Evolutionary conservation across 1,284 basidiomycete genomes (phyloP).

Genomic region (Heterobasidion parviporum): DNA sequence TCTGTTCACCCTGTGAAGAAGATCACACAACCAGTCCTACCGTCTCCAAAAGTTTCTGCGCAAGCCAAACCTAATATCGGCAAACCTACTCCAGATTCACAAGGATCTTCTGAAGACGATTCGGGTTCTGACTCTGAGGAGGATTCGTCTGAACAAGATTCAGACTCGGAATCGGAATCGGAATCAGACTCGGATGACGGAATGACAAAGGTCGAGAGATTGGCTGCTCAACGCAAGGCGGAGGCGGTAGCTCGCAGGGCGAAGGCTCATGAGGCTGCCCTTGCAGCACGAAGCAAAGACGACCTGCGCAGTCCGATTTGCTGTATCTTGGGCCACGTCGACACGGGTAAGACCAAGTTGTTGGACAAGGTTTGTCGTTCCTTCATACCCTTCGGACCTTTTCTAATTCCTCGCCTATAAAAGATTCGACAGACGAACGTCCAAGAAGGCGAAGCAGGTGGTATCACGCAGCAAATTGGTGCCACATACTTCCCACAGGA

Average conservation of each 20-base stretch:
- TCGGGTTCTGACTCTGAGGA: background rate
- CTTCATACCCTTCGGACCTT: background rate
- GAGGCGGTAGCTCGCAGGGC: slow-evolving; percentile 78
- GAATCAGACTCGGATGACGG: slow-evolving; percentile 43
- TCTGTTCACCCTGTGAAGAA: background rate
- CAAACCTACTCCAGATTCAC: slow-evolving; percentile 3
- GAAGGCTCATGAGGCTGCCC: slow-evolving; percentile 79
- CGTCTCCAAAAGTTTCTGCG: slow-evolving; percentile 14
- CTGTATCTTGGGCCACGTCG: slow-evolving; percentile 99
- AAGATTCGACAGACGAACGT: slow-evolving; percentile 99
- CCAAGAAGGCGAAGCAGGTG: slow-evolving; percentile 98
- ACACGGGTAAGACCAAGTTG: slow-evolving; percentile 98
- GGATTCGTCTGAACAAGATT: slow-evolving; percentile 20
- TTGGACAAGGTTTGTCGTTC: slow-evolving; percentile 75
- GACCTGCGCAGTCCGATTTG: slow-evolving; percentile 95
- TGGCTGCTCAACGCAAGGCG: slow-evolving; percentile 73
- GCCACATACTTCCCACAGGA: slow-evolving; percentile 99
- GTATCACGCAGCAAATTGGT: slow-evolving; percentile 99
- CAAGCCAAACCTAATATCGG: slow-evolving; percentile 9
- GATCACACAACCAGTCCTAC: slow-evolving; percentile 13
- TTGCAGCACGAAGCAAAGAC: slow-evolving; percentile 85
- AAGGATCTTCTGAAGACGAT: slow-evolving; percentile 15
- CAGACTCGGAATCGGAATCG: slow-evolving; percentile 29
- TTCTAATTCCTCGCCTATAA: slow-evolving; percentile 1
- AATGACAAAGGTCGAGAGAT: slow-evolving; percentile 52